phyloP scores from a whole-genome alignment of 129 eudicot species.

The Helichrysum umbraculigerum region DNA sequence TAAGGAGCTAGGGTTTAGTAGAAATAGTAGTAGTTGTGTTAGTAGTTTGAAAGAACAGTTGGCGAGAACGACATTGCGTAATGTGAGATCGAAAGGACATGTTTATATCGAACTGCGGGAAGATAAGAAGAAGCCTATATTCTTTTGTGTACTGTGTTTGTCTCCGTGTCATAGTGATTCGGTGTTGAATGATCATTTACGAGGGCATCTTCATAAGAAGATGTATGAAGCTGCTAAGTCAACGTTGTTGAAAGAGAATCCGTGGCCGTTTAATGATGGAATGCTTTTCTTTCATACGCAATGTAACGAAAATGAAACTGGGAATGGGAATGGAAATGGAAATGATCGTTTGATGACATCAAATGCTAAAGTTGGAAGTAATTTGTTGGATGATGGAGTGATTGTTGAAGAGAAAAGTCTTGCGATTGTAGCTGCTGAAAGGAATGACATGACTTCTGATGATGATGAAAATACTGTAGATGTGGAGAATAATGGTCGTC shows the following conservation, averaged over 20 bases:
- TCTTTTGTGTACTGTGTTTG: conserved; percentile 79
- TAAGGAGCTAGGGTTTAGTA: conserved; percentile 57
- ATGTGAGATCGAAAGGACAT: conserved; percentile 77
- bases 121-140: conserved; percentile 73
- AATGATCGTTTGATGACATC: background rate
- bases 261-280: conserved; percentile 94
- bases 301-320: background rate
- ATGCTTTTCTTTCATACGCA: conserved; percentile 55
- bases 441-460: conserved; percentile 17
- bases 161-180: conserved; percentile 82
- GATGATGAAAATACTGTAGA: background rate
- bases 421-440: conserved; percentile 49
- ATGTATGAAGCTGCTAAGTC: conserved; percentile 68
- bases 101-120: conserved; percentile 79
- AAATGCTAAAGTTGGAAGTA: conserved; percentile 4
- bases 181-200: conserved; percentile 67
- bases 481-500: background rate
- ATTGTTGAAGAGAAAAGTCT: conserved; percentile 38
- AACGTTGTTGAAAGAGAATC: conserved; percentile 72
- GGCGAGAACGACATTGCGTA: conserved; percentile 52
- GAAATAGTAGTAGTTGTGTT: conserved; percentile 18
- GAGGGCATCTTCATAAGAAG: conserved; percentile 66
- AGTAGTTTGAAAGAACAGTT: conserved; percentile 64
- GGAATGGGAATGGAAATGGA: no score
- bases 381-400: conserved; percentile 20